Evolutionary conservation across 2,329 filamentous ascomycete genomes (phyloP).

Genomic region (Phoma herbarum): DNA sequence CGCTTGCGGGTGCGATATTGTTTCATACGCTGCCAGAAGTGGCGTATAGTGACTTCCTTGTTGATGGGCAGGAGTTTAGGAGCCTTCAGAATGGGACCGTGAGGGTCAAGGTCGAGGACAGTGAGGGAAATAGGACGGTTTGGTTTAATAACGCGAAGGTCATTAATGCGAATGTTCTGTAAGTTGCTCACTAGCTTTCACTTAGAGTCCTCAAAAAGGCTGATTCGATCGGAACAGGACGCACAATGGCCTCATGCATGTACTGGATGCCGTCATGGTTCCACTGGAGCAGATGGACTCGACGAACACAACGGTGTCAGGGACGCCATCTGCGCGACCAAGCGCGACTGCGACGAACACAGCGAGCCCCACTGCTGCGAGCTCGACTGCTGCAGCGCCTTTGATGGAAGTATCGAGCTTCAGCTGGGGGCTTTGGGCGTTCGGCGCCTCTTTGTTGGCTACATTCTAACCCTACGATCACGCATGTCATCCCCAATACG

Average conservation of each 20-base stretch:
- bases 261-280: slow-evolving; percentile 33
- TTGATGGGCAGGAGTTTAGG: slow-evolving; percentile 30
- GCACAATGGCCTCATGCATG: slow-evolving; percentile 34
- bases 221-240: slow-evolving; percentile 20
- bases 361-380: background rate
- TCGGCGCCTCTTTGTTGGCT: background rate
- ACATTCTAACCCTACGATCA: background rate
- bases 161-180: slow-evolving; percentile 36
- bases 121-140: slow-evolving; percentile 19
- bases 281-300: slow-evolving; percentile 28
- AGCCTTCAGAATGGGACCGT: slow-evolving; percentile 31
- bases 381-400: background rate
- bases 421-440: background rate
- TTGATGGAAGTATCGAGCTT: background rate
- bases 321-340: slow-evolving; percentile 6
- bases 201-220: background rate
- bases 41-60: slow-evolving; percentile 31
- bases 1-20: slow-evolving; percentile 21
- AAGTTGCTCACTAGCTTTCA: slow-evolving; percentile 6
- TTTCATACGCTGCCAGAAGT: slow-evolving; percentile 32
- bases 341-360: slow-evolving; percentile 16
- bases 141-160: slow-evolving; percentile 39
- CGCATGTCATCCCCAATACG: no score
- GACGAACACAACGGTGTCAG: slow-evolving; percentile 11
- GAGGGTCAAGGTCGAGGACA: slow-evolving; percentile 28